Evolutionary conservation across 169 alveolate genomes (phyloP).

Genomic region (Plasmodium gaboni): DNA sequence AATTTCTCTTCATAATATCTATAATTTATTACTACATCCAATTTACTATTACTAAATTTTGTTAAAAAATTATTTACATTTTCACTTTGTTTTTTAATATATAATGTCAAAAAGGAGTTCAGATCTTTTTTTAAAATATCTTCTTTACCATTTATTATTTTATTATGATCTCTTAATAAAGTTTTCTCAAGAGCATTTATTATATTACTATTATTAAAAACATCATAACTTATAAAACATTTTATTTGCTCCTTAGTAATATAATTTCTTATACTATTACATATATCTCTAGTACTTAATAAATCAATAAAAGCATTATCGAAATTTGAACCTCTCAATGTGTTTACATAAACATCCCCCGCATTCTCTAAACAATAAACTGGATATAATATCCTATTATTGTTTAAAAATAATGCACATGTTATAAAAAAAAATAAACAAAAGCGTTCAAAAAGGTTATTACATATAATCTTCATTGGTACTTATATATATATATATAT

Average conservation of each 20-base stretch:
- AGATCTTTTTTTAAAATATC: constrained; percentile 6
- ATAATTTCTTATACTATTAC: constrained; percentile 11
- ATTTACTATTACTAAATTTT: background rate
- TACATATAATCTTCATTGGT: no score
- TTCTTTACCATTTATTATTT: constrained; percentile 9
- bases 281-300: constrained; percentile 19
- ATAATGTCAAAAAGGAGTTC: constrained; percentile 13
- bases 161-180: constrained; percentile 10
- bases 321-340: constrained; percentile 8
- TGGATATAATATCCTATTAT: no score
- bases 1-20: constrained; percentile 8
- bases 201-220: background rate
- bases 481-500: no score
- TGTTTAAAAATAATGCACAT: no score
- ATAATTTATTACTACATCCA: constrained; percentile 16
- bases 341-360: constrained; percentile 4
- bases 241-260: constrained; percentile 22
- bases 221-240: background rate
- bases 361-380: background rate
- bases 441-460: no score
- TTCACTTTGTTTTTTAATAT: constrained; percentile 8
- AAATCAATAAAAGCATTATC: constrained; percentile 16
- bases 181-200: constrained; percentile 19
- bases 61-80: constrained; percentile 1
- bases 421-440: no score